Evolutionary conservation across 352 stramenopile species (phyloP).

Genomic region (Phytopythium sindhum): DNA sequence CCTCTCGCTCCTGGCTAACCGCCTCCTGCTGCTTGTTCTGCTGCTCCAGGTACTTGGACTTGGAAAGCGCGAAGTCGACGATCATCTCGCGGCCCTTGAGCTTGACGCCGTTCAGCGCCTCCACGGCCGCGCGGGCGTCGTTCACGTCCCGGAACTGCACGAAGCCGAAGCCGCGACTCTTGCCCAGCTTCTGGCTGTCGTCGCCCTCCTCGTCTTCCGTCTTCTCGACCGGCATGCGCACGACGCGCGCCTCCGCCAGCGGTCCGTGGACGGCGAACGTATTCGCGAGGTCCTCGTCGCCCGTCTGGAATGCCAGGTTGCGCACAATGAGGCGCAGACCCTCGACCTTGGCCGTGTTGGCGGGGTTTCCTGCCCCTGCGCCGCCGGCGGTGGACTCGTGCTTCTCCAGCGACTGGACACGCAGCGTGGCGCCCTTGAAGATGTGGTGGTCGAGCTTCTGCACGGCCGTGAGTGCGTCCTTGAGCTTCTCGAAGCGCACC

Average conservation of each 20-base stretch:
- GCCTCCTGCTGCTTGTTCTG: slow-evolving; percentile 40
- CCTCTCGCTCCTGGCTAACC: slow-evolving; percentile 15
- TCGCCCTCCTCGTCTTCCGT: slow-evolving; percentile 15
- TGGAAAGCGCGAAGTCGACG: slow-evolving; percentile 81
- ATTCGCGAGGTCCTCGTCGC: slow-evolving; percentile 66
- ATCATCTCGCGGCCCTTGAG: slow-evolving; percentile 84
- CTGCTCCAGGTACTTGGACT: slow-evolving; percentile 75
- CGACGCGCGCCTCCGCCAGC: slow-evolving; percentile 67
- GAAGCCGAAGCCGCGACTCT: slow-evolving; percentile 81
- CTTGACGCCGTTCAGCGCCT: slow-evolving; percentile 72
- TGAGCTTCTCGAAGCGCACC: slow-evolving; percentile 57
- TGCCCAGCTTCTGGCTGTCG: slow-evolving; percentile 32
- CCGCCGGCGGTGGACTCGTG: slow-evolving; percentile 17
- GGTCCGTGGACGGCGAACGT: slow-evolving; percentile 62
- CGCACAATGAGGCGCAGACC: slow-evolving; percentile 79
- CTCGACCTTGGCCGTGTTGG: slow-evolving; percentile 33
- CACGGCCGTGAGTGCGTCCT: slow-evolving; percentile 49
- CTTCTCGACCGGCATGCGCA: slow-evolving; percentile 70
- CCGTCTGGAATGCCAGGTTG: slow-evolving; percentile 82
- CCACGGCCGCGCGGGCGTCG: slow-evolving; percentile 61
- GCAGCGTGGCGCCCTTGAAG: slow-evolving; percentile 77
- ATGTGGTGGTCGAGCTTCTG: slow-evolving; percentile 81
- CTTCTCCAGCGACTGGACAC: slow-evolving; percentile 34
- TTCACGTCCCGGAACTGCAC: slow-evolving; percentile 72
- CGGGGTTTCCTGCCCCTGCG: slow-evolving; percentile 21